These are phyloP conservation scores for Cynara cardunculus DNA, from an alignment of 129 eudicot species.

Conservation along the genomic window DNA sequence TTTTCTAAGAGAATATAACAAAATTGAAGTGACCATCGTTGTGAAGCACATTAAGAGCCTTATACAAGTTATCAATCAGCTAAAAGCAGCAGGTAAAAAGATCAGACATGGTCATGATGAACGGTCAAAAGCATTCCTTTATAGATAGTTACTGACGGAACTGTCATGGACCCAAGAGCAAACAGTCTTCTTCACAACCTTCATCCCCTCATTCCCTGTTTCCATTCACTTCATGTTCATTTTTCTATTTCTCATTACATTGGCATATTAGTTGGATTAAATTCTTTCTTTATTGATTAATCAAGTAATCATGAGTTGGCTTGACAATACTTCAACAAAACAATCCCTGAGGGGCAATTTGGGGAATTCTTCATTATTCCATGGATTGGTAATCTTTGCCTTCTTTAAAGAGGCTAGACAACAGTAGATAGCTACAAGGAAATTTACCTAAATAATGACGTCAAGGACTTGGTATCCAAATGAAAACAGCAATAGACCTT, in stretches of 20 bases:
- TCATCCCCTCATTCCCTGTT: not conserved
- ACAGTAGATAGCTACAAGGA: not conserved
- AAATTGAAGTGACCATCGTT: not conserved
- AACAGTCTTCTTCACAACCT: not conserved
- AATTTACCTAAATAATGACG: not conserved
- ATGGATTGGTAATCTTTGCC: not conserved
- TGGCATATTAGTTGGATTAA: not conserved
- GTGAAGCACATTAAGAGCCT: not conserved
- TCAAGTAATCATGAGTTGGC: not conserved
- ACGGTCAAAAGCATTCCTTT: not conserved
- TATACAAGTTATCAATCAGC: not conserved
- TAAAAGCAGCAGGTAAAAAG: not conserved
- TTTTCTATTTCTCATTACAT: not conserved
- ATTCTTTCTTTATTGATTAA: not conserved
- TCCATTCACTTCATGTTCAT: not conserved
- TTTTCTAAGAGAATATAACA: not conserved
- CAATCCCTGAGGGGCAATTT: not conserved
- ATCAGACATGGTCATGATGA: not conserved
- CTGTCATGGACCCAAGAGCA: not conserved
- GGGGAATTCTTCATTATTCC: not conserved
- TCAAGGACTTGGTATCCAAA: not conserved
- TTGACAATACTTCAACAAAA: not conserved
- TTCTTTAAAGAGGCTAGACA: not conserved
- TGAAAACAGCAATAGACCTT: not conserved
- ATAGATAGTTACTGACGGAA: not conserved